Evolutionary conservation across 192 early-diverging fungal species (phyloP), one percentile per base, ranked within the genome.

Genomic region (Radiomyces spectabilis): DNA sequence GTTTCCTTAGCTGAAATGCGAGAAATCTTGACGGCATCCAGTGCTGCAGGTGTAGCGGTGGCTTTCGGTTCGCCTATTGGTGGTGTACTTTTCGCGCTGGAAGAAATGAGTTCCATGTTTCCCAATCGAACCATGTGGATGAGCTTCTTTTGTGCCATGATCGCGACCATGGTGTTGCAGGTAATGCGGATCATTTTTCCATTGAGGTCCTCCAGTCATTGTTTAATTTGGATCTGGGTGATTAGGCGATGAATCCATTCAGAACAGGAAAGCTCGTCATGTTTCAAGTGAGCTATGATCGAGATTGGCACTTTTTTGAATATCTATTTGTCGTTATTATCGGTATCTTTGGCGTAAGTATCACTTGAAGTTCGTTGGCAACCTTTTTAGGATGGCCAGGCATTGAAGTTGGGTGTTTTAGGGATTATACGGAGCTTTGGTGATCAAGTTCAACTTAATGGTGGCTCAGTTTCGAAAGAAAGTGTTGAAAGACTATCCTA

Each of bases 1-100:
- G n/a, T n/a, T n/a, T 29, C 76, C 10, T 25, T 61, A 54, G 88
- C 89, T 16, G 84, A 87, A 57, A 77, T 82, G 40, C 73, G 86
- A n/a, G 85, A 92, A 63, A 82, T 92, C n/a, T 68, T 91, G 18
- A 88, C 87, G 12, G 87, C 86, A 0, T 84, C 92, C 0, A 85
- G 90, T 64, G 93, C 97, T 0, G 95, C 97, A 3, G 97, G 95
- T n/a, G 88, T 98, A 6, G 90, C 92, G 0, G 93, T 95, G 4
- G 95, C 95, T 4, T 98, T 99, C 77, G 97, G 97, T 0, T 88
- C 94, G 22, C 95, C 96, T 1, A 94, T 97, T 50, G 95, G 84
- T 0, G 87, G 86, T 16, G 86, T 91, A 21, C 60, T 89, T 6
- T 87, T 88, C 59, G 73, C 76, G 6, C 65, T 79, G 19, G 79